Percentiles rank a stretch among this genome's conserved stretches.
phyloP scores from a whole-genome alignment of 257 asterid species.

The Linderniella brevidens region DNA sequence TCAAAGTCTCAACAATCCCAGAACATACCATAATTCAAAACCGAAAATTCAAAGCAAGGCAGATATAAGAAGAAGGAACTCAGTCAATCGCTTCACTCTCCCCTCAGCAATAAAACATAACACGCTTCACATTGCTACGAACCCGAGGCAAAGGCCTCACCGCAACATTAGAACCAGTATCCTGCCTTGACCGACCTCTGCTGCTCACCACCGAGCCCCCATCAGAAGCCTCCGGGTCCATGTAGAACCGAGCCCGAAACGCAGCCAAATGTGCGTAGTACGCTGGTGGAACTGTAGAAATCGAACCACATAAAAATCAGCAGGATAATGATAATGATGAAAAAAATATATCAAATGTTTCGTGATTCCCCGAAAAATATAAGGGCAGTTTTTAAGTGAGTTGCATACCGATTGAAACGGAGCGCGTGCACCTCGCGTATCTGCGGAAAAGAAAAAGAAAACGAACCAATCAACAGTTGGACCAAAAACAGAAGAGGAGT shows the following conservation, averaged over 20 bases:
- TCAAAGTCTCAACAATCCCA: too few species aligned
- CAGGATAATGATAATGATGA: too few species aligned
- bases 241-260: conserved; percentile 19
- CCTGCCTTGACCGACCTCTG: conserved; percentile 9
- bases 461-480: background rate
- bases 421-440: background rate
- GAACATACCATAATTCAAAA: too few species aligned
- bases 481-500: background rate
- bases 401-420: background rate
- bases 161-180: background rate
- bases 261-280: conserved; percentile 24
- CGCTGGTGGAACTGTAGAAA: conserved; percentile 21
- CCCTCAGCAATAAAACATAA: conserved; percentile 20
- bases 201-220: conserved; percentile 19
- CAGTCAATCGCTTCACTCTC: too few species aligned
- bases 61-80: too few species aligned
- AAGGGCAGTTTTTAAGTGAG: background rate
- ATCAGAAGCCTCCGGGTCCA: conserved; percentile 17
- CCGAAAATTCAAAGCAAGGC: too few species aligned
- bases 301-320: too few species aligned
- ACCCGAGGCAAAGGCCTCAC: conserved; percentile 17
- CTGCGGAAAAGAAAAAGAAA: background rate
- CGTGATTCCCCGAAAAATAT: background rate
- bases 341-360: background rate
- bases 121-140: conserved; percentile 18